Conservation (phyloP, 192 early-diverging fungal genomes). For the Coemansia sp. region DNA sequence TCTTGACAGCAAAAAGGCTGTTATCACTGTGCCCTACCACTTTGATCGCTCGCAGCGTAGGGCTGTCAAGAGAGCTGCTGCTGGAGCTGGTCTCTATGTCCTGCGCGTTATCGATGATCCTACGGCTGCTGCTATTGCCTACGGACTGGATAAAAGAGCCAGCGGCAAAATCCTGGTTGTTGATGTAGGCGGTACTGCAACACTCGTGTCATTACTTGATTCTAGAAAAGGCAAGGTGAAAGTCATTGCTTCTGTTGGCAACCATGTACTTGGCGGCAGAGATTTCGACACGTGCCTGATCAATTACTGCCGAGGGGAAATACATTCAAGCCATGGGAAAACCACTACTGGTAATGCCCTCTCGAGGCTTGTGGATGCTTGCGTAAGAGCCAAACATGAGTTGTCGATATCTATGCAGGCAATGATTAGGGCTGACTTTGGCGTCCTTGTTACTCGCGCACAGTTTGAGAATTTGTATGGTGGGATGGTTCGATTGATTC, state of each 20-base stretch:
- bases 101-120: constrained; percentile 99
- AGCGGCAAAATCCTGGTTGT: constrained; percentile 94
- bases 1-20: constrained; percentile 80
- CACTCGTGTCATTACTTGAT: constrained; percentile 94
- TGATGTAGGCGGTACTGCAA: constrained; percentile 96
- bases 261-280: constrained; percentile 96
- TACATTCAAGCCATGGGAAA: constrained; percentile 77
- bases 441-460: constrained; percentile 94
- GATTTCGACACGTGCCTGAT: constrained; percentile 99
- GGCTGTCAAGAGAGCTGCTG: constrained; percentile 96
- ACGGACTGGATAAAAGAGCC: constrained; percentile 95
- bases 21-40: constrained; percentile 96
- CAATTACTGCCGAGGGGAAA: constrained; percentile 88
- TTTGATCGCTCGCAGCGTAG: constrained; percentile 98
- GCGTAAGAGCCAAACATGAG: constrained; percentile 95
- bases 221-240: constrained; percentile 97
- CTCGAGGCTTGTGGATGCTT: constrained; percentile 93
- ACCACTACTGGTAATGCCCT: constrained; percentile 82
- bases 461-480: constrained; percentile 97
- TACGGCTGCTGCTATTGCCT: constrained; percentile 95
- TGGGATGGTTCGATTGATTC: constrained; percentile 88
- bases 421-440: constrained; percentile 93
- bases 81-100: constrained; percentile 89
- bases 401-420: constrained; percentile 91
- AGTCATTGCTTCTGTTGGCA: constrained; percentile 96